These are phyloP conservation scores for Jamesozyma gamospora DNA, from an alignment of 805 yeast species.

Conservation along the genomic window DNA sequence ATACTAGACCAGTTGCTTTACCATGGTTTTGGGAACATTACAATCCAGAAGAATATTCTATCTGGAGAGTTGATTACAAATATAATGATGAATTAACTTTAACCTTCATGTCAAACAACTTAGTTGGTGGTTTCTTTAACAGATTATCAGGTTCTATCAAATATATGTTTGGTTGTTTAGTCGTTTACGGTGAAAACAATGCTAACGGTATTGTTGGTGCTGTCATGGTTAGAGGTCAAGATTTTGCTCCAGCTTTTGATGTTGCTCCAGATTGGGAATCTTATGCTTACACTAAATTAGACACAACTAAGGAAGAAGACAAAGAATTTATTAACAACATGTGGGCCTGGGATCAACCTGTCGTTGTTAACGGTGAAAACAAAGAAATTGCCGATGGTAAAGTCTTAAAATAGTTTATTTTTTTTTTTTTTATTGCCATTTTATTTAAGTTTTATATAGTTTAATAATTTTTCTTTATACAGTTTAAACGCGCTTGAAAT, in stretches of 20 bases:
- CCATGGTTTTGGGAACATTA: constrained; percentile 98
- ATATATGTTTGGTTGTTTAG: constrained; percentile 86
- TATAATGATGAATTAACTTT: constrained; percentile 95
- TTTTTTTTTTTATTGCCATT: no score
- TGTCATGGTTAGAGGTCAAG: constrained; percentile 93
- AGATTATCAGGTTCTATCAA: constrained; percentile 87
- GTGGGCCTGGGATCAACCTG: constrained; percentile 98
- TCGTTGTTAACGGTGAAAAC: constrained; percentile 63
- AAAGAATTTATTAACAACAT: constrained; percentile 75
- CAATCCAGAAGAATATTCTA: constrained; percentile 87
- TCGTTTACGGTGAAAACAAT: constrained; percentile 98
- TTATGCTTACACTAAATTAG: constrained; percentile 73
- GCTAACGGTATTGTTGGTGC: constrained; percentile 95
- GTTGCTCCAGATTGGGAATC: constrained; percentile 99
- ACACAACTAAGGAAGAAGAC: constrained; percentile 65
- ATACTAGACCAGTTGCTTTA: constrained; percentile 84
- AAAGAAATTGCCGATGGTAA: constrained; percentile 95
- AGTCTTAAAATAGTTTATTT: constrained; percentile 90
- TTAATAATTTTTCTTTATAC: background rate
- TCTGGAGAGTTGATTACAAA: constrained; percentile 92
- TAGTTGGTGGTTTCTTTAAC: constrained; percentile 96
- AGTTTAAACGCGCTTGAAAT: background rate
- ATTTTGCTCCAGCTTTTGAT: constrained; percentile 79
- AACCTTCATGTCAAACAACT: constrained; percentile 97
- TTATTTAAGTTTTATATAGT: background rate